Evolutionary conservation across 2,329 filamentous ascomycete species (phyloP), one percentile per base, ranked within the genome.

Genomic region (Arthrobotrys sinensis): DNA sequence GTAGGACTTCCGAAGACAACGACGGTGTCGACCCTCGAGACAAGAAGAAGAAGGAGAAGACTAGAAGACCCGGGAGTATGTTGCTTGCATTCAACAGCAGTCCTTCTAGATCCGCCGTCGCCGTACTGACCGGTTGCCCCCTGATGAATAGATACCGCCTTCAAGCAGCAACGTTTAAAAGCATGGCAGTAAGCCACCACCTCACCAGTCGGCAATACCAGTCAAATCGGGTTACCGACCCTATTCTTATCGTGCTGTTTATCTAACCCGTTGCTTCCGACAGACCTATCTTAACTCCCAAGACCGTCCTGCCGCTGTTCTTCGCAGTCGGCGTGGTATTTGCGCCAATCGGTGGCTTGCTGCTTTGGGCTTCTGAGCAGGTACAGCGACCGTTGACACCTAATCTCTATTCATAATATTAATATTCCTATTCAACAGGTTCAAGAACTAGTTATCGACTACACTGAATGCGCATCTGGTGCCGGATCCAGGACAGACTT

Each of bases 151-250:
- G 93, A 98, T 86, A 98, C 95, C 76, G 96, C 96, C 10, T 99
- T 98, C 84, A 90, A 96, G 82, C 96, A 99, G 84, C 96, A 99
- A 86, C 91, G 96, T 84, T 86, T 99, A 85, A 97, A 98, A 86
- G 96, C 96, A 87, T 99, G 96, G 96, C 96, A 99, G 92, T 96
- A 88, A 85, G 93, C 89, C 48, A 53, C 81, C 3, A 10, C 6
- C 45, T 28, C 36, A 14, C 6, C n/a, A 21, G 28, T 34, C 63
- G 34, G 16, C 48, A 40, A 16, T 32, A 43, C 46, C 19, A 24
- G 16, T 32, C 6, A n/a, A 10, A 67, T 53, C 43, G 16, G 34
- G 48, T 8, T 53, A 28, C 16, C 14, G 45, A 38, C 4, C 19
- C 11, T 32, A 36, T 62, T 11, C 21, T 24, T 48, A 40, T n/a